Conservation (phyloP, 2,329 filamentous ascomycete species). For the Aspergillus calidoustus region DNA sequence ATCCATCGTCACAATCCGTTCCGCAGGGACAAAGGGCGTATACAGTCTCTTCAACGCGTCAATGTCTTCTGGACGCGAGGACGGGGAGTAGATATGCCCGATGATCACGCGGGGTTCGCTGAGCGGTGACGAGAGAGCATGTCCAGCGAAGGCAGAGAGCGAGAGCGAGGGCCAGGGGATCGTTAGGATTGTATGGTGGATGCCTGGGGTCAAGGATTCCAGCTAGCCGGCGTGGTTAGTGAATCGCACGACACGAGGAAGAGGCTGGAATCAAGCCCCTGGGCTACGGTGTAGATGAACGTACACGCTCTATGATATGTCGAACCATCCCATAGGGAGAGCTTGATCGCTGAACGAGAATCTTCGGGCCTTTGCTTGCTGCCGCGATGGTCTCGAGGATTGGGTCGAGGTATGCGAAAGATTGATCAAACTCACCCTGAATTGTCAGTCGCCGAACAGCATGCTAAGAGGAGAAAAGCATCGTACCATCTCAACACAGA, state of each 20-base stretch:
- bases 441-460: neutral
- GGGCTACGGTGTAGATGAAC: neutral
- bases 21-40: constrained; percentile 22
- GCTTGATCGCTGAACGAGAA: constrained; percentile 26
- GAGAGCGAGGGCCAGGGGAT: constrained; percentile 26
- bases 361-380: constrained; percentile 24
- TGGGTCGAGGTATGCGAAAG: constrained; percentile 12
- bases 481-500: constrained; percentile 20
- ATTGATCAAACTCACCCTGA: neutral
- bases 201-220: constrained; percentile 19
- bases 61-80: constrained; percentile 21
- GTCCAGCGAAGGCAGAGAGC: neutral
- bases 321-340: constrained; percentile 24
- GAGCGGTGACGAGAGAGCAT: constrained; percentile 10
- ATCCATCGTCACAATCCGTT: constrained; percentile 29
- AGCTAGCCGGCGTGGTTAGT: constrained; percentile 6
- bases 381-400: constrained; percentile 25
- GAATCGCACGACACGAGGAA: too few relatives aligned
- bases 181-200: constrained; percentile 22
- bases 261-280: too few relatives aligned
- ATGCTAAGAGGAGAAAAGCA: neutral
- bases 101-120: constrained; percentile 25
- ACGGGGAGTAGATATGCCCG: constrained; percentile 24
- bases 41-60: constrained; percentile 25
- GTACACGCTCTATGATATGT: constrained; percentile 24